A percentile compares a stretch with the other conserved stretches of the same genome.
Conservation (phyloP, 805 yeast species). For the Pichia membranifaciens region DNA sequence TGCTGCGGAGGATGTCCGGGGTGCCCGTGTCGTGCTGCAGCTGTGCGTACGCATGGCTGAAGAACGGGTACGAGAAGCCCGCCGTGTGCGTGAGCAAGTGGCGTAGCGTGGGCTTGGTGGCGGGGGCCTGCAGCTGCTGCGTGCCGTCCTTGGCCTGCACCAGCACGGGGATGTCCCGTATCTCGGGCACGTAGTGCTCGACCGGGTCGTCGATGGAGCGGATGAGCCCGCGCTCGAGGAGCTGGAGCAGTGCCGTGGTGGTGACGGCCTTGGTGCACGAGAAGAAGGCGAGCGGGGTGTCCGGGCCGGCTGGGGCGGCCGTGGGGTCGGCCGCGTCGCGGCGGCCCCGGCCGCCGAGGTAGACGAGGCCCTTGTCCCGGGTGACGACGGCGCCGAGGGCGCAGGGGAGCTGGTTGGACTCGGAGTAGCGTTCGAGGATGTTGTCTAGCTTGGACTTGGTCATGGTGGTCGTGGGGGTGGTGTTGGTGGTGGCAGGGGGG, state of each 20-base stretch:
- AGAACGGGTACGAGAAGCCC: constrained; percentile 9
- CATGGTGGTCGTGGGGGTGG: no score
- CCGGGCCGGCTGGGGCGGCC: background rate
- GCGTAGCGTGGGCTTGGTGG: constrained; percentile 3
- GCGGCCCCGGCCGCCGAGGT: constrained; percentile 1
- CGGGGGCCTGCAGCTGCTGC: background rate
- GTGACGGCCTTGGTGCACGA: constrained; percentile 9
- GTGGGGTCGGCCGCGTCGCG: background rate
- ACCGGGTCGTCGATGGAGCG: constrained; percentile 9
- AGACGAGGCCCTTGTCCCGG: constrained; percentile 6
- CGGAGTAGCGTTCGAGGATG: background rate
- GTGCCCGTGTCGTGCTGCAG: background rate
- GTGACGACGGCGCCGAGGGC: constrained; percentile 7
- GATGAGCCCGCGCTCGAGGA: constrained; percentile 6
- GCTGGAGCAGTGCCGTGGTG: constrained; percentile 6
- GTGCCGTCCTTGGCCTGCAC: constrained; percentile 1
- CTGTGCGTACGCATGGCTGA: background rate
- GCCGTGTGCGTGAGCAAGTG: constrained; percentile 10
- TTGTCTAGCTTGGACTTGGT: background rate
- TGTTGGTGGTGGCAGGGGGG: no score
- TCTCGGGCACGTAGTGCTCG: constrained; percentile 5
- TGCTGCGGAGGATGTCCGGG: constrained; percentile 23
- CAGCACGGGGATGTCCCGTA: background rate
- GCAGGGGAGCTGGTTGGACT: background rate
- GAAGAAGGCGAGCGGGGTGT: constrained; percentile 6